A percentile compares a stretch with the other conserved stretches of the same genome.
These are phyloP conservation scores for Penicillium aurantiogriseum DNA, from an alignment of 2,329 filamentous ascomycete genomes.

Conservation along the genomic window DNA sequence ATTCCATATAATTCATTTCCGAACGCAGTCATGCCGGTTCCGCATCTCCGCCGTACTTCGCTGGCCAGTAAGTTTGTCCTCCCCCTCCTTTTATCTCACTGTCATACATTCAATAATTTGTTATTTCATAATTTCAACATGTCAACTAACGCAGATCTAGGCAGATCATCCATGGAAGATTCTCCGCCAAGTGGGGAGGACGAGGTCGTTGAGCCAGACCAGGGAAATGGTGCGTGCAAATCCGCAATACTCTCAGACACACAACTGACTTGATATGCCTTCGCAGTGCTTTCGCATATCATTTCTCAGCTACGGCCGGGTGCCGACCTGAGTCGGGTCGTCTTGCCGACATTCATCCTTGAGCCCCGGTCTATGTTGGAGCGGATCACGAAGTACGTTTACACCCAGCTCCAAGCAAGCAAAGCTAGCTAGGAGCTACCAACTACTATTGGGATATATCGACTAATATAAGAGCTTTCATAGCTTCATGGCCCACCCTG, in stretches of 20 bases:
- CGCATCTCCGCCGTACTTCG: conserved; percentile 40
- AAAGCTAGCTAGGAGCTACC: neutral
- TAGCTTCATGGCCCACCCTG: conserved; percentile 99
- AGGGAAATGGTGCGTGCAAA: conserved; percentile 72
- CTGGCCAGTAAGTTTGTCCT: conserved; percentile 35
- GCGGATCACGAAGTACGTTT: conserved; percentile 88
- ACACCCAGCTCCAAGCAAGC: neutral
- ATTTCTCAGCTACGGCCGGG: conserved; percentile 95
- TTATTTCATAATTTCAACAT: conserved; percentile 9
- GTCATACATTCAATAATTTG: conserved; percentile 1
- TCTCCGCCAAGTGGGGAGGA: conserved; percentile 58
- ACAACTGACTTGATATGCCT: neutral
- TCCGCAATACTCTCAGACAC: neutral
- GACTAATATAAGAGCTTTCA: conserved; percentile 1
- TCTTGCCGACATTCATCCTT: conserved; percentile 94
- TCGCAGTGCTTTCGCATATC: conserved; percentile 85
- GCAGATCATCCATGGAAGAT: conserved; percentile 60
- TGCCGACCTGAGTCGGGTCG: conserved; percentile 90
- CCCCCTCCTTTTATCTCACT: neutral
- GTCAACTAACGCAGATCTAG: conserved; percentile 36
- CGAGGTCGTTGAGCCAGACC: conserved; percentile 83
- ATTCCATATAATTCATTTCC: conserved; percentile 13
- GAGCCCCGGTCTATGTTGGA: conserved; percentile 98
- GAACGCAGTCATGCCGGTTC: conserved; percentile 36
- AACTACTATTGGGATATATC: neutral